phyloP scores from a whole-genome alignment of 2,329 filamentous ascomycete species.

The Claviceps arundinis region DNA sequence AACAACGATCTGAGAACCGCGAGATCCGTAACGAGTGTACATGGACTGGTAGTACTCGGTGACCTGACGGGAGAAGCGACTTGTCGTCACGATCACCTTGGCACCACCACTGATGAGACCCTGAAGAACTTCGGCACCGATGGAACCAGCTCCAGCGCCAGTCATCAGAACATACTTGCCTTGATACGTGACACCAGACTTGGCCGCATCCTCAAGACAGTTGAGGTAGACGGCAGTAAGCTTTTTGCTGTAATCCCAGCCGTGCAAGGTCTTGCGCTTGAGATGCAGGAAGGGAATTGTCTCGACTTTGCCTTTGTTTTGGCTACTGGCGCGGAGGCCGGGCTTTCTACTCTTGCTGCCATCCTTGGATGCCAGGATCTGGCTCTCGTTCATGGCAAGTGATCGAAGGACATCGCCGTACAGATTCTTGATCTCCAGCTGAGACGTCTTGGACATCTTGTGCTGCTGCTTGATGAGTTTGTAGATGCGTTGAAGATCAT shows the following conservation, averaged over 20 bases:
- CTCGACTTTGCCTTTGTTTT: slow-evolving; percentile 80
- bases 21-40: slow-evolving; percentile 87
- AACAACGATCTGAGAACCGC: slow-evolving; percentile 91
- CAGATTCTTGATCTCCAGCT: slow-evolving; percentile 88
- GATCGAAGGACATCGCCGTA: slow-evolving; percentile 93
- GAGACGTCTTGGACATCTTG: slow-evolving; percentile 90
- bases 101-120: slow-evolving; percentile 93
- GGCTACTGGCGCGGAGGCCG: slow-evolving; percentile 36
- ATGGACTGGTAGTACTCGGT: slow-evolving; percentile 99
- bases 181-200: slow-evolving; percentile 76
- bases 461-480: slow-evolving; percentile 98
- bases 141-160: slow-evolving; percentile 92
- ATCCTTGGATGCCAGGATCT: slow-evolving; percentile 76
- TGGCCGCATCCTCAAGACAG: slow-evolving; percentile 78
- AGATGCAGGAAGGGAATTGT: slow-evolving; percentile 96
- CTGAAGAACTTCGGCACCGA: slow-evolving; percentile 91
- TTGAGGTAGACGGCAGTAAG: slow-evolving; percentile 87
- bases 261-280: slow-evolving; percentile 84
- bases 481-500: slow-evolving; percentile 87
- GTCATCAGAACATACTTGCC: slow-evolving; percentile 98
- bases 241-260: slow-evolving; percentile 99
- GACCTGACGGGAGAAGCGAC: slow-evolving; percentile 89
- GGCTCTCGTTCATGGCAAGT: slow-evolving; percentile 92
- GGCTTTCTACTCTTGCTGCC: slow-evolving; percentile 52
- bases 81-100: slow-evolving; percentile 93